Evolutionary conservation across 2,329 filamentous ascomycete genomes (phyloP), one percentile per base, ranked within the genome.

Genomic region (Cladosporium sp.): DNA sequence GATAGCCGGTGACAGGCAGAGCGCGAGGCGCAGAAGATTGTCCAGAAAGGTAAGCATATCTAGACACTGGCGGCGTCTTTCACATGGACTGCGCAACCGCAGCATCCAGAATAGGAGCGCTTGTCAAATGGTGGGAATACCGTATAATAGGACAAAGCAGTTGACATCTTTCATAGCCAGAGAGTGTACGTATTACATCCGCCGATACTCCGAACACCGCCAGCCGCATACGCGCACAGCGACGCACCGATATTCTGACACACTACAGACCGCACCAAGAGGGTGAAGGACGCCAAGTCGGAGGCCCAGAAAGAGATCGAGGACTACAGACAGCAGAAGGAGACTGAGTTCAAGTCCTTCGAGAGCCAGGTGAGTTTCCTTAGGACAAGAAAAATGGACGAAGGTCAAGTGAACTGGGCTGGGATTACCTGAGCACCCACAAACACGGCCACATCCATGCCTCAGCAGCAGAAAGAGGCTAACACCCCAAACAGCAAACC

Each of bases 241-340:
- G 22, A 27, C 22, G 22, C 4, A 9, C 22, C 22, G 22, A 27
- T 42, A n/a, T 62, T 50, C 47, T 50, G 30, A 50, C 54, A 43
- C 22, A 30, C 29, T 54, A 20, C 57, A 90, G 86, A 90, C 79
- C 90, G 93, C 67, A 96, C 93, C 55, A 96, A 96, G 79, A 85
- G 90, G 68, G 89, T 98, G 73, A 95, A 89, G 74, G 93, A 97
- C 75, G 93, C 93, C 57, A 88, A 92, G 67, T 84, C 88, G 67
- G 93, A 98, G 73, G 93, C 93, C 56, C 94, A 96, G 75, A 95
- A 95, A 74, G 92, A 98, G 71, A 95, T 98, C 65, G 88, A 95
- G 59, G 86, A 89, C 50, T 97, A 98, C 78, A 83, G 84, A 69
- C 81, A 84, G 64, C 74, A 85, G 62, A 98, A 96, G 77, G 93